phyloP scores from a whole-genome alignment of 2,329 filamentous ascomycete genomes.

The Daldinia sp. region DNA sequence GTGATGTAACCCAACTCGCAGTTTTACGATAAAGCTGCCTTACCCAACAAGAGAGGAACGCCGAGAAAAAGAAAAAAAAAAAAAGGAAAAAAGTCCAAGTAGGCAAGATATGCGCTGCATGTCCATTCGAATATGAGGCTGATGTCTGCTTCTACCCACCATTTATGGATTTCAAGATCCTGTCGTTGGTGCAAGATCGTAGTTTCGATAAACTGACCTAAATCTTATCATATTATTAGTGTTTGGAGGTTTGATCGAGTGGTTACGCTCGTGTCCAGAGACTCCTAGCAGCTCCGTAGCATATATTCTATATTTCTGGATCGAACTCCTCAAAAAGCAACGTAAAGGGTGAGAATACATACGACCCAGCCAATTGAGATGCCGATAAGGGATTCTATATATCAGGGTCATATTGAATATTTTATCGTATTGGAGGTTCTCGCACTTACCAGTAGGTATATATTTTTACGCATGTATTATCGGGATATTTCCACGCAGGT shows the following conservation, averaged over 20 bases:
- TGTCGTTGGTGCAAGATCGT: conserved; percentile 14
- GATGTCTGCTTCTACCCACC: conserved; percentile 33
- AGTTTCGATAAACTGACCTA: background rate
- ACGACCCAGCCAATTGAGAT: conserved; percentile 10
- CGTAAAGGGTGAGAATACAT: background rate
- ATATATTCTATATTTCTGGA: conserved; percentile 9
- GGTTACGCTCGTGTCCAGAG: conserved; percentile 9
- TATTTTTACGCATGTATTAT: background rate
- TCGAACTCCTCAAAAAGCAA: conserved; percentile 17
- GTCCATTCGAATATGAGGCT: conserved; percentile 35
- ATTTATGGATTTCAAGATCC: conserved; percentile 22
- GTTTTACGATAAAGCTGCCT: conserved; percentile 37
- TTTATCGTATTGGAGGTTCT: background rate
- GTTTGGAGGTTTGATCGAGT: conserved; percentile 1
- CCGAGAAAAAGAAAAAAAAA: conserved; percentile 20
- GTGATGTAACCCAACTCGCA: conserved; percentile 39
- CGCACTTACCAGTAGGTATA: background rate
- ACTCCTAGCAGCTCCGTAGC: background rate
- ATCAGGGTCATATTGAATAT: background rate
- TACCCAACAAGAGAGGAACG: conserved; percentile 31
- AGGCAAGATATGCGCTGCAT: conserved; percentile 23
- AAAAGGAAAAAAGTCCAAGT: conserved; percentile 14
- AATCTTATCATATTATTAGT: conserved; percentile 2
- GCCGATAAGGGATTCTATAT: background rate
- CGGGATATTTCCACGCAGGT: conserved; percentile 16